These are phyloP conservation scores for Diutina catenulata DNA, from an alignment of 1,139 yeast genomes.

Conservation along the genomic window DNA sequence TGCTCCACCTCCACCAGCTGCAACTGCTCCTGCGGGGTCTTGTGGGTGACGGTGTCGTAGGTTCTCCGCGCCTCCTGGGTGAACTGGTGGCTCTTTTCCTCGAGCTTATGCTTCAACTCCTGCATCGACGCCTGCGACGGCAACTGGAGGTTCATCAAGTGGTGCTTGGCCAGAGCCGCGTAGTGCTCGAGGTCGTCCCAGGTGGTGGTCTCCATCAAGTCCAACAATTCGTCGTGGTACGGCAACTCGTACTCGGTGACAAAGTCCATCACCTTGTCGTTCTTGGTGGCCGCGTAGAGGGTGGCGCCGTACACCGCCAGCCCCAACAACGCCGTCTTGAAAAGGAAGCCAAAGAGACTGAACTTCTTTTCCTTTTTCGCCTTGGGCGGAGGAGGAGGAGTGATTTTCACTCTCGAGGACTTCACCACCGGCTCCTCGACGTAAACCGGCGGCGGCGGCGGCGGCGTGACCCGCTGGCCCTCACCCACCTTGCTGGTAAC, in stretches of 20 bases:
- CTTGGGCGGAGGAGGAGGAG: conserved; percentile 1
- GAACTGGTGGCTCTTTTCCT: conserved; percentile 24
- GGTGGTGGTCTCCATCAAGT: conserved; percentile 27
- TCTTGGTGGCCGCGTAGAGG: conserved; percentile 32
- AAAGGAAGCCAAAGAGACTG: conserved; percentile 22
- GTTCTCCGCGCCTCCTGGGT: conserved; percentile 27
- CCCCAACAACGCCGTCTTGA: conserved; percentile 20
- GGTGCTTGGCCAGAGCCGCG: conserved; percentile 13
- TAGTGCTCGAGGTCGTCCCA: conserved; percentile 20
- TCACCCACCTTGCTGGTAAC: not conserved
- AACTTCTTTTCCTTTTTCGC: conserved; percentile 17
- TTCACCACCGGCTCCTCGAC: not conserved
- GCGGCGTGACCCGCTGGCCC: not conserved
- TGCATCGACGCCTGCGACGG: conserved; percentile 24
- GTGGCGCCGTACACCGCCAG: conserved; percentile 28
- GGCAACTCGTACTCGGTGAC: conserved; percentile 35
- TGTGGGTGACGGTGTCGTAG: conserved; percentile 12
- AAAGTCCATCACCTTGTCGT: conserved; percentile 34
- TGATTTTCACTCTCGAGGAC: too few species aligned
- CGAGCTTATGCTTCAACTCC: conserved; percentile 23
- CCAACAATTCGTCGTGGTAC: conserved; percentile 31
- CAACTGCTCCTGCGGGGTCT: conserved; percentile 35
- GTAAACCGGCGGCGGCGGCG: not conserved
- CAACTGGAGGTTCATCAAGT: conserved; percentile 14
- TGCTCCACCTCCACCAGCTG: conserved; percentile 31